Percentiles rank a stretch among this genome's conserved stretches.
Evolutionary conservation across 2,329 filamentous ascomycete genomes (phyloP).

Genomic region (Diaporthe sp.): DNA sequence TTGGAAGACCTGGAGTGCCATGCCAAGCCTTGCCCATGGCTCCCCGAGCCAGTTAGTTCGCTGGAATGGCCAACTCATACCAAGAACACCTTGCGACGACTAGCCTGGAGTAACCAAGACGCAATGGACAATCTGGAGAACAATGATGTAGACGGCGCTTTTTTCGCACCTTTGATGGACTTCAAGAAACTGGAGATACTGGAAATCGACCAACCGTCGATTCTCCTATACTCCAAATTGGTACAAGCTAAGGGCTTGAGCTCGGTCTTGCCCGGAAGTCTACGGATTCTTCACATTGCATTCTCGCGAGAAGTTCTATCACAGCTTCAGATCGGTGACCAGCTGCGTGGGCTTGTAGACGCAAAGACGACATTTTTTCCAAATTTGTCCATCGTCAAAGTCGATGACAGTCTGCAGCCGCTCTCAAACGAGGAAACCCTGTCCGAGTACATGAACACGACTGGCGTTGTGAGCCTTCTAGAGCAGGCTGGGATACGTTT

Average conservation of each 20-base stretch:
- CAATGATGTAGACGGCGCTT: not conserved
- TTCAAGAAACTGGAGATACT: not conserved
- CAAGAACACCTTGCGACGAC: not conserved
- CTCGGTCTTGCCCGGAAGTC: not conserved
- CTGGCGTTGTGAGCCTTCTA: not conserved
- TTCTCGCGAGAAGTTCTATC: not conserved
- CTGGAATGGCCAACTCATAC: not conserved
- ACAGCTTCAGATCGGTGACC: not conserved
- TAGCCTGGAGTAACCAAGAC: not conserved
- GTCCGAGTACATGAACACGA: too few relatives aligned
- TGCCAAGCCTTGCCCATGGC: rapidly evolving
- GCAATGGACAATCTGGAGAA: not conserved
- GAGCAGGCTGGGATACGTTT: not conserved
- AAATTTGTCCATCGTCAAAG: not conserved
- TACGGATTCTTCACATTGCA: not conserved
- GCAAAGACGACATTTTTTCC: not conserved
- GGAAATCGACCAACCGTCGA: not conserved
- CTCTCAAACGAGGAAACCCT: not conserved
- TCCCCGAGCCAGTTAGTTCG: not conserved
- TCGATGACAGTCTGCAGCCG: not conserved
- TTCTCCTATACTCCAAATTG: not conserved
- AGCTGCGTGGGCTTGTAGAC: not conserved
- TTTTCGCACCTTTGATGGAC: not conserved
- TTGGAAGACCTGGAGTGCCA: not conserved
- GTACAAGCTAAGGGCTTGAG: not conserved